Evolutionary conservation across 441 rosid species (phyloP), one percentile per base, ranked within the genome.

Genomic region (Viola pubescens): DNA sequence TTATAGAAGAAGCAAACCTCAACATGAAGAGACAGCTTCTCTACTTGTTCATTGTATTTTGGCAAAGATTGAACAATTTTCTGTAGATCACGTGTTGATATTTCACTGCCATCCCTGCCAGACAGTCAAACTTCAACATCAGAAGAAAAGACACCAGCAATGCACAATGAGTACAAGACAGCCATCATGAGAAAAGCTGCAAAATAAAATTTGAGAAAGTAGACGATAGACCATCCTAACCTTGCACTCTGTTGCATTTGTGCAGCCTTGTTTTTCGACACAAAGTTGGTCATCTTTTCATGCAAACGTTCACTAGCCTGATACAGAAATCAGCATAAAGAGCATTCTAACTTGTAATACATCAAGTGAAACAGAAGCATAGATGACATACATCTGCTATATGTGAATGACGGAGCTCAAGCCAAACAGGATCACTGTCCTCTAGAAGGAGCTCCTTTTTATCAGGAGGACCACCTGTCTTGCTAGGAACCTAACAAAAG

Each of bases 11-110:
- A 72, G 71, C 75, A 66, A 70, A 90, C 98, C 97, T 94, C 97
- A 7, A 94, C 95, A 68, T 94, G 99, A 63, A 94, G 92, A 57
- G 97, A 85, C 45, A 94, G 91, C 81, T 87, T 94, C 72, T 94
- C 99, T 67, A 88, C 81, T 72, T 85, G 88, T 67, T 94, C 96
- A 70, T 89, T 94, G 75, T 94, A 94, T 64, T 94, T 89, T 38
- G 98, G 98, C 79, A 94, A 77, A 12, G 98, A 89, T 77, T 91
- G 99, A 75, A 94, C 98, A 84, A 94, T 86, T 79, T 88, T 87
- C 79, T 91, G 98, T 73, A 94, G 69, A 44, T 94, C 99, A 72
- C 84, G 72, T 40, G 98, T 91, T 40, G 99, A 91, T 59, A 91
- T 73, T 70, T 94, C 98, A 40, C 79, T 94, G 14, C 85, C 85